Evolutionary conservation across 106 monocot genomes (phyloP).

Genomic region (Dactylorhiza incarnata): DNA sequence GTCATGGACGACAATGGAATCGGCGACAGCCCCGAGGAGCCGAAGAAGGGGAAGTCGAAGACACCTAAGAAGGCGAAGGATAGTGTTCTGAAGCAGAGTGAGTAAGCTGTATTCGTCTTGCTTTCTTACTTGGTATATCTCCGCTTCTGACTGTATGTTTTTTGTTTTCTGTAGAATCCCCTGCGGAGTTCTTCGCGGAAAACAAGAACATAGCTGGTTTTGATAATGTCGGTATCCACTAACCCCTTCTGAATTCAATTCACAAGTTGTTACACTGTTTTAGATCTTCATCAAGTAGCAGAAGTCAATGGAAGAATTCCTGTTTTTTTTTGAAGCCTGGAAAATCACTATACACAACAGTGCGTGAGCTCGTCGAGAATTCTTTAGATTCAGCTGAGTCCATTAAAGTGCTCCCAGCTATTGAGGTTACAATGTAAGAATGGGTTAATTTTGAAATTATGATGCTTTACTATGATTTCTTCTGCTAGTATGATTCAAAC

Average conservation of each 20-base stretch:
- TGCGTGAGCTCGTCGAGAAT: slow-evolving; percentile 92
- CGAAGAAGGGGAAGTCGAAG: slow-evolving; percentile 38
- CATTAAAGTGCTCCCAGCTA: slow-evolving; percentile 69
- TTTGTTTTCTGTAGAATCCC: slow-evolving; percentile 57
- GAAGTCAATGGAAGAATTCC: background rate
- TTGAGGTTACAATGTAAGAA: slow-evolving; percentile 83
- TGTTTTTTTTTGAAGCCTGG: slow-evolving; percentile 52
- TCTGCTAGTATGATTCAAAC: background rate
- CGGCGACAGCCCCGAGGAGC: slow-evolving; percentile 27
- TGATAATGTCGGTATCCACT: slow-evolving; percentile 57
- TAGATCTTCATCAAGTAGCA: background rate
- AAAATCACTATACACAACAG: slow-evolving; percentile 88
- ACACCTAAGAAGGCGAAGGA: slow-evolving; percentile 29
- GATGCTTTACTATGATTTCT: background rate
- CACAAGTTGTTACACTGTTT: background rate
- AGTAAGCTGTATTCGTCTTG: background rate
- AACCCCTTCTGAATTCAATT: background rate
- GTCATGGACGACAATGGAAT: slow-evolving; percentile 31
- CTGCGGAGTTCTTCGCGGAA: slow-evolving; percentile 98
- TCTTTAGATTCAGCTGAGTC: slow-evolving; percentile 95
- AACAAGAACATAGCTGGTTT: slow-evolving; percentile 99
- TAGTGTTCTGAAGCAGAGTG: slow-evolving; percentile 78
- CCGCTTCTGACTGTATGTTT: background rate
- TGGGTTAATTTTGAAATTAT: background rate
- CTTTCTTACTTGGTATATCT: background rate